Conservation (phyloP, 139 green algal species). For the Haematococcus lacustris region DNA sequence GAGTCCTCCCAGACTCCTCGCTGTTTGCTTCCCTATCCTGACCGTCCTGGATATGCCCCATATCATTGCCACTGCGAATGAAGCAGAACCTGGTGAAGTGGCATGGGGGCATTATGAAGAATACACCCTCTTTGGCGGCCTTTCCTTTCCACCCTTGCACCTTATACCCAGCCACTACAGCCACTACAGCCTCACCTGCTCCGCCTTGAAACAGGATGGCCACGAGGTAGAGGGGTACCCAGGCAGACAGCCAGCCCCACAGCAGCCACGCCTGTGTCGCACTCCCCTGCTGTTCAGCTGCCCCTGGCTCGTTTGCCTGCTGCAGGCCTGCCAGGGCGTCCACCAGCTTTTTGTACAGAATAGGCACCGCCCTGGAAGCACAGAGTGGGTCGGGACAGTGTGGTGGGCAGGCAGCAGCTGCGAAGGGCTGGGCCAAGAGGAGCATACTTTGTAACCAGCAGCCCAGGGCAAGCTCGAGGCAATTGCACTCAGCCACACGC, state of each 20-base stretch:
- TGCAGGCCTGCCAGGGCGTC: conserved; percentile 16
- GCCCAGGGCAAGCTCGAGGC: background rate
- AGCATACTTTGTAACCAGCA: background rate
- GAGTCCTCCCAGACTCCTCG: background rate
- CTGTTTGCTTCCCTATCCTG: background rate
- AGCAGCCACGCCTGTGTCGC: background rate
- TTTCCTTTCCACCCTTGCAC: too few species aligned
- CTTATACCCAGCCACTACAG: too few species aligned
- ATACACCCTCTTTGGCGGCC: too few species aligned
- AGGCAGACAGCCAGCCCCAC: conserved; percentile 1
- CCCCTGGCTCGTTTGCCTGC: background rate
- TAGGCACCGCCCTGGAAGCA: conserved; percentile 54
- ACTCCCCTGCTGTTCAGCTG: background rate
- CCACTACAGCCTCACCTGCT: background rate
- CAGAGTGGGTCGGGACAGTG: too few species aligned
- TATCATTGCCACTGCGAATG: background rate
- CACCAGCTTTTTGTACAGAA: conserved; percentile 56
- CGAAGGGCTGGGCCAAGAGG: conserved; percentile 29
- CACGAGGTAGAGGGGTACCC: conserved; percentile 20
- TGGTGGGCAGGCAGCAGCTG: too few species aligned
- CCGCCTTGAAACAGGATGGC: conserved; percentile 28
- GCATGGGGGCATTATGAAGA: background rate
- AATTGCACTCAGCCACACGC: too few species aligned
- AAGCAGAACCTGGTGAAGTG: background rate
- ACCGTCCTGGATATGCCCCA: background rate